phyloP scores from a whole-genome alignment of 2,329 filamentous ascomycete genomes.

The Fusarium continuum region DNA sequence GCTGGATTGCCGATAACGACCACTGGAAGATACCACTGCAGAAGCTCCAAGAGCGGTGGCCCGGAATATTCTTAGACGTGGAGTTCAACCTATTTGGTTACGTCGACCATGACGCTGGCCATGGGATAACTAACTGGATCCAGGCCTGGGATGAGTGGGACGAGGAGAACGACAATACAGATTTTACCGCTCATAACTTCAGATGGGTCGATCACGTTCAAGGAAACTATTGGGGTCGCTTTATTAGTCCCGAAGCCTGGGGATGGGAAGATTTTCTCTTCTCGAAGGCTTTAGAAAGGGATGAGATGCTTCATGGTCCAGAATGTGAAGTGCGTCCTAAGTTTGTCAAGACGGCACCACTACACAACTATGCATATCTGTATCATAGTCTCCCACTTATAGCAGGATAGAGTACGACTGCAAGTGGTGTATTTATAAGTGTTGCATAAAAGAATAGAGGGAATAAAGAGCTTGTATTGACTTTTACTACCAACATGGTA shows the following conservation, averaged over 20 bases:
- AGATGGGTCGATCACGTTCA: background rate
- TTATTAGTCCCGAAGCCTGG: background rate
- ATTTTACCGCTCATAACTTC: background rate
- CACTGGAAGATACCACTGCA: background rate
- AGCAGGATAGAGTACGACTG: background rate
- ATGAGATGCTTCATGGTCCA: background rate
- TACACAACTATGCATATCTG: background rate
- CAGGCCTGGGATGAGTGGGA: background rate
- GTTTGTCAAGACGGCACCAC: background rate
- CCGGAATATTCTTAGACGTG: background rate
- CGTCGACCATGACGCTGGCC: background rate
- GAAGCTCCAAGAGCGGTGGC: background rate
- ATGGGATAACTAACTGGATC: background rate
- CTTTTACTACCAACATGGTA: too few relatives aligned
- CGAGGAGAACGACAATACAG: background rate
- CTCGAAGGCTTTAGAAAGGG: background rate
- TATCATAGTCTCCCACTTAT: background rate
- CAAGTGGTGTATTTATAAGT: background rate
- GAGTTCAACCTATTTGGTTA: background rate
- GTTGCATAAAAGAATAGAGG: too few relatives aligned
- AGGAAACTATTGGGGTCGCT: background rate
- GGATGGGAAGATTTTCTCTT: background rate
- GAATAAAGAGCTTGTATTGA: too few relatives aligned
- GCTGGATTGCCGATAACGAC: rapidly evolving
- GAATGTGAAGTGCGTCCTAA: background rate